phyloP scores from a whole-genome alignment of 2,329 filamentous ascomycete genomes.

The Fusarium camptoceras region DNA sequence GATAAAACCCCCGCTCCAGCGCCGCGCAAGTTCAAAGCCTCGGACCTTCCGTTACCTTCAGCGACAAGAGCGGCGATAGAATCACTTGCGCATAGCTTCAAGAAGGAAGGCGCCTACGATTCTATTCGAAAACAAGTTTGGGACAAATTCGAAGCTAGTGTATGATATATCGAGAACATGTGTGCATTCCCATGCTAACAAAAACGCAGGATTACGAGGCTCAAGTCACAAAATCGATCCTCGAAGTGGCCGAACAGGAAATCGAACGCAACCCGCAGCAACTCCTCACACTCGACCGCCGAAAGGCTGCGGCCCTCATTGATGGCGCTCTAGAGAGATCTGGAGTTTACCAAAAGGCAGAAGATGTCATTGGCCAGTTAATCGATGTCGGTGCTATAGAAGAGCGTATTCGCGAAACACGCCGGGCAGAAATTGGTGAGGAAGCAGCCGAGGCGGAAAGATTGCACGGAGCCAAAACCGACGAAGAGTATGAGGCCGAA shows the following conservation, averaged over 20 bases:
- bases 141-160: constrained; percentile 78
- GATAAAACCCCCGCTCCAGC: constrained; percentile 30
- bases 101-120: constrained; percentile 88
- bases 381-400: constrained; percentile 78
- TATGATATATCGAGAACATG: constrained; percentile 51
- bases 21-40: constrained; percentile 72
- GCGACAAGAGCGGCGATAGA: constrained; percentile 81
- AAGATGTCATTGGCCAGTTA: constrained; percentile 73
- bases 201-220: constrained; percentile 73
- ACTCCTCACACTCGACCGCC: constrained; percentile 78
- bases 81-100: constrained; percentile 81
- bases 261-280: constrained; percentile 79
- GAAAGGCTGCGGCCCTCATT: constrained; percentile 79
- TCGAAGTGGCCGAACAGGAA: constrained; percentile 77
- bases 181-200: constrained; percentile 39
- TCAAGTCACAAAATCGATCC: constrained; percentile 73
- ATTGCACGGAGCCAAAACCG: constrained; percentile 74
- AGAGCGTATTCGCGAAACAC: constrained; percentile 74
- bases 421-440: constrained; percentile 74
- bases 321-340: constrained; percentile 82
- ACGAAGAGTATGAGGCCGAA: constrained; percentile 78
- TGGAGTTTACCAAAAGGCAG: constrained; percentile 78
- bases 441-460: constrained; percentile 75
- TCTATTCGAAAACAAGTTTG: constrained; percentile 80
- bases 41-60: constrained; percentile 79